Percentiles rank a stretch among this genome's conserved stretches.
Conservation (phyloP, 2,329 filamentous ascomycete genomes). For the Aspergillus tamarii region DNA sequence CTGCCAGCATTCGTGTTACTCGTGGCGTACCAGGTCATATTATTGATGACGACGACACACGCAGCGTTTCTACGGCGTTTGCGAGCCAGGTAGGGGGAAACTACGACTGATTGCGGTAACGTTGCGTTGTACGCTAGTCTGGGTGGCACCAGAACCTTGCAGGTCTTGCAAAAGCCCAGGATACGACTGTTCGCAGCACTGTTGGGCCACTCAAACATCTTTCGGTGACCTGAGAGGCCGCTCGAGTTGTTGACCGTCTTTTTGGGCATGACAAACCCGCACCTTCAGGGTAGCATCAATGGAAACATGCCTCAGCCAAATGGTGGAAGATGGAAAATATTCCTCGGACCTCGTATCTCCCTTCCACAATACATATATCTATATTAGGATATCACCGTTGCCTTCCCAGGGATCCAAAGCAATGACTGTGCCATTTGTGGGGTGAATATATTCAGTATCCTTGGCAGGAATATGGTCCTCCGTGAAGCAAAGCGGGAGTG, state of each 20-base stretch:
- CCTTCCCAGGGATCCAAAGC: conserved; percentile 10
- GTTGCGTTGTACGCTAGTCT: conserved; percentile 12
- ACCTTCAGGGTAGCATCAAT: conserved; percentile 18
- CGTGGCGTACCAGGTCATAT: conserved; percentile 45
- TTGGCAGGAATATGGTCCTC: conserved; percentile 11
- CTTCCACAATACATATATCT: conserved; percentile 16
- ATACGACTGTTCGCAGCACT: conserved; percentile 18
- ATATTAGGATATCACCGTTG: conserved; percentile 16
- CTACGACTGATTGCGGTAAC: conserved; percentile 57
- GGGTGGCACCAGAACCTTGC: conserved; percentile 20
- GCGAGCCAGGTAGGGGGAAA: conserved; percentile 84
- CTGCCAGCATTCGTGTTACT: conserved; percentile 52
- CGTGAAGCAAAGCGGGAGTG: conserved; percentile 10
- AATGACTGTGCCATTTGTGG: not conserved
- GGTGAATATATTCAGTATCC: conserved; percentile 10
- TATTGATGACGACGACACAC: conserved; percentile 83
- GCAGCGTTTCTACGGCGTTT: conserved; percentile 95
- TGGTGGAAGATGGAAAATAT: conserved; percentile 15
- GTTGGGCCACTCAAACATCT: conserved; percentile 19
- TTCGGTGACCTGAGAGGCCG: conserved; percentile 18
- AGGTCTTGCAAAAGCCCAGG: conserved; percentile 17
- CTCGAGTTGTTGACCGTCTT: conserved; percentile 16
- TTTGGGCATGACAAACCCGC: conserved; percentile 17
- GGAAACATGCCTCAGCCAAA: conserved; percentile 16
- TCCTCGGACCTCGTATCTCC: conserved; percentile 7